Base-by-base conservation (phyloP, 768 basidiomycete species). In the Exidia glandulosa region DNA sequence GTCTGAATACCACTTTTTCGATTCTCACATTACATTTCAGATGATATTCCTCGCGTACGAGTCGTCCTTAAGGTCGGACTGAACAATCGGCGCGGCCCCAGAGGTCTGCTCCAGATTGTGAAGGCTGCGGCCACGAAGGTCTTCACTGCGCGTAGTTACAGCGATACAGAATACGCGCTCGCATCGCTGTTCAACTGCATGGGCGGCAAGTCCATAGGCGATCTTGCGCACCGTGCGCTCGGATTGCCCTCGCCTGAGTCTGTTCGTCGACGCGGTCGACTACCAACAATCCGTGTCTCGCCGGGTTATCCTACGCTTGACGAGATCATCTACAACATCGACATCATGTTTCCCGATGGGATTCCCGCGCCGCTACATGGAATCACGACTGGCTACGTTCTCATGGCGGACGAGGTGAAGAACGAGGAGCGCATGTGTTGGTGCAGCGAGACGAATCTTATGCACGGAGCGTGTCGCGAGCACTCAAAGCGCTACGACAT, bases 341-440 rank as follows among this genome's bases (percentile, higher is more conserved):
- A 45, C 16, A 19, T 23, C 41, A 23, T 45, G 6, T 45, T 45
- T 23, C 41, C 41, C 5, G 16, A 9, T 10, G 10, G 16, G 5
- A 23, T 45, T 12, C 41, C 41, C 16, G 41, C 41, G 16, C 41
- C 41, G 12, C 16, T 23, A 45, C 41, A 45, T 19, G 41, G 41
- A 14, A 19, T 23, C 41, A 45, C 16, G 41, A 19, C 16, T 19
- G 41, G 41, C 56, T 12, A 48, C 45, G 62, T 65, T 1, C 25
- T 69, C 14, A 66, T 67, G 66, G 14, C 66, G 33, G 68, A 69
- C 45, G 66, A 69, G 48, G 52, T 69, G 3, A 62, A 60, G 32
- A 37, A 64, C 3, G 65, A 69, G 45, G 30, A 59, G 30, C 58
- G 69, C 2, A 57, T 58, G 2, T 60, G 67, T 2, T 69, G 61